These are phyloP conservation scores for Clavaria fumosa DNA, from an alignment of 768 basidiomycete species.

Conservation along the genomic window DNA sequence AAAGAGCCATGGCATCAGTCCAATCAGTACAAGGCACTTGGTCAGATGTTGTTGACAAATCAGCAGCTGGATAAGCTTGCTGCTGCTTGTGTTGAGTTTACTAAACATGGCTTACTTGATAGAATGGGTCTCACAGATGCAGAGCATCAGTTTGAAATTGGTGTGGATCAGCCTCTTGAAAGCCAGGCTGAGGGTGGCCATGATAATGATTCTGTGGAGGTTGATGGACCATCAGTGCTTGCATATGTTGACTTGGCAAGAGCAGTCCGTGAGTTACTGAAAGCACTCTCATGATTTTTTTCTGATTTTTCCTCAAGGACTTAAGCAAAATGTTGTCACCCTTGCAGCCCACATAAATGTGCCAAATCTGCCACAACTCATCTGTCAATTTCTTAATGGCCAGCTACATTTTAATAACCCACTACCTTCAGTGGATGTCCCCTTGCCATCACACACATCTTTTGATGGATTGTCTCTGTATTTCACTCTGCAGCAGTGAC, in stretches of 20 bases:
- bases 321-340: background rate
- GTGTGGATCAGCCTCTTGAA: background rate
- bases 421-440: conserved; percentile 6
- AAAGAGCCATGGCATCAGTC: conserved; percentile 9
- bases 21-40: background rate
- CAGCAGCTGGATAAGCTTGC: conserved; percentile 11
- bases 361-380: conserved; percentile 13
- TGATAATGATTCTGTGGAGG: background rate
- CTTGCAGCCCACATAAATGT: conserved; percentile 1
- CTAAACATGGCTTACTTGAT: conserved; percentile 4
- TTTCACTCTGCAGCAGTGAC: conserved; percentile 11
- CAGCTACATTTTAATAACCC: conserved; percentile 11
- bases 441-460: conserved; percentile 10
- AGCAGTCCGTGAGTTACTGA: background rate
- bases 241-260: background rate
- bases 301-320: conserved; percentile 1
- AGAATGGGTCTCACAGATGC: background rate
- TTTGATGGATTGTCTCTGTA: conserved; percentile 9
- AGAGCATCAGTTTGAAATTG: background rate
- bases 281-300: background rate
- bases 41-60: conserved; percentile 13
- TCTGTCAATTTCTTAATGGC: conserved; percentile 15
- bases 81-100: background rate
- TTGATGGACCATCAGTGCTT: background rate
- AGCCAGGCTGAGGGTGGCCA: background rate